A percentile compares a stretch with the other conserved stretches of the same genome.
phyloP scores from a whole-genome alignment of 768 basidiomycete species.

The Tephrocybe sp. region DNA sequence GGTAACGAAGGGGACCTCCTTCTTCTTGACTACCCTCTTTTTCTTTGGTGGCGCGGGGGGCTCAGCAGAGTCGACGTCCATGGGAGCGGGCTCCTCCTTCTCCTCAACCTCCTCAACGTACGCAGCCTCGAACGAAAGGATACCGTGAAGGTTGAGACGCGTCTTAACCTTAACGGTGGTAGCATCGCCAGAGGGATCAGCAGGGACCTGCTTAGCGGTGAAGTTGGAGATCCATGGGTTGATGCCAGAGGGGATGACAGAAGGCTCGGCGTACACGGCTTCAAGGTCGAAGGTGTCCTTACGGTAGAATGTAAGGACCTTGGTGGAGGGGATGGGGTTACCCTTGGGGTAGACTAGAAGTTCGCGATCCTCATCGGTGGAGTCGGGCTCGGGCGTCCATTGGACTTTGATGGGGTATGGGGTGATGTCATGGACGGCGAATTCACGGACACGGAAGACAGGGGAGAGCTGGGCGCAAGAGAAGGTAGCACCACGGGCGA shows the following conservation, averaged over 20 bases:
- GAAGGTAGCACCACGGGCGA: constrained; percentile 95
- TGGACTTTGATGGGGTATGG: constrained; percentile 87
- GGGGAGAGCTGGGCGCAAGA: constrained; percentile 97
- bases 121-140: constrained; percentile 81
- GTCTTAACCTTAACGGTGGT: constrained; percentile 89
- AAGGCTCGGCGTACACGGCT: constrained; percentile 76
- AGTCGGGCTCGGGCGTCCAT: constrained; percentile 74
- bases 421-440: constrained; percentile 82
- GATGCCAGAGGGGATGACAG: constrained; percentile 68
- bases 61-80: constrained; percentile 59
- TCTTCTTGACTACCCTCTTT: constrained; percentile 84
- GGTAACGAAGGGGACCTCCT: constrained; percentile 71
- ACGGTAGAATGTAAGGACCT: constrained; percentile 93
- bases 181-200: constrained; percentile 66
- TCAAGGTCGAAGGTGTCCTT: constrained; percentile 86
- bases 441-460: constrained; percentile 96
- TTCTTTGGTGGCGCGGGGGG: constrained; percentile 65
- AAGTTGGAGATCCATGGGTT: constrained; percentile 86
- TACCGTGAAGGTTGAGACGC: constrained; percentile 80
- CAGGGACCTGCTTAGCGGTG: constrained; percentile 77
- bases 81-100: constrained; percentile 63
- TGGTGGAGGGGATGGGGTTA: constrained; percentile 88
- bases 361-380: constrained; percentile 88
- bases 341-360: constrained; percentile 86
- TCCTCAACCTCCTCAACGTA: constrained; percentile 85